These are phyloP conservation scores for Microdochium trichocladiopsis DNA, from an alignment of 2,329 filamentous ascomycete genomes.

Conservation along the genomic window DNA sequence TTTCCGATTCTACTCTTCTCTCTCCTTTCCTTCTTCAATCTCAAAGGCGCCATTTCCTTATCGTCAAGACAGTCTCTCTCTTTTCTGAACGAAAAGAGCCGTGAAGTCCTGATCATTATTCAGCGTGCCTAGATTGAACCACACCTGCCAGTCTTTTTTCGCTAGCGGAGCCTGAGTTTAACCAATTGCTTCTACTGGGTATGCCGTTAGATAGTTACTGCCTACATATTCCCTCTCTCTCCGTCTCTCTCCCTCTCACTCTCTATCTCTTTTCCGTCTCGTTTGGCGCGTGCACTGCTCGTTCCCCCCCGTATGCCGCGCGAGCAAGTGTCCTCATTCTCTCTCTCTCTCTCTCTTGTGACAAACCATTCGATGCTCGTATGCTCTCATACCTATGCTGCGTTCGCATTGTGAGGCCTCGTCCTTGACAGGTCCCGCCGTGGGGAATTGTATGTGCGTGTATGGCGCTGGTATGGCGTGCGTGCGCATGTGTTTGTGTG, in stretches of 20 bases:
- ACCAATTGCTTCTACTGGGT: slow-evolving; percentile 54
- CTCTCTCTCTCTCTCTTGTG: background rate
- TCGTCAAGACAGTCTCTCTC: slow-evolving; percentile 67
- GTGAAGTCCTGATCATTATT: slow-evolving; percentile 73
- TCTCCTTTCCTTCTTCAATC: slow-evolving; percentile 26
- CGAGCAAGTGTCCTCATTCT: background rate
- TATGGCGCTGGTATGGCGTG: too few species aligned
- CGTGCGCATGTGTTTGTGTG: too few species aligned
- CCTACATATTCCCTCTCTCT: slow-evolving; percentile 51
- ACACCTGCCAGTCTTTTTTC: slow-evolving; percentile 78
- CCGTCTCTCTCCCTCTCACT: slow-evolving; percentile 1
- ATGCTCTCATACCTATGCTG: too few species aligned
- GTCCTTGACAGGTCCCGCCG: too few species aligned
- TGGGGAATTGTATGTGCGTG: too few species aligned
- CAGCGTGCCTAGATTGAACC: slow-evolving; percentile 73
- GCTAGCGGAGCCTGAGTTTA: slow-evolving; percentile 96
- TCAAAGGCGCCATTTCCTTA: slow-evolving; percentile 80
- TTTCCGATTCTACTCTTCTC: slow-evolving; percentile 16
- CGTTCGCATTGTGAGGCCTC: too few species aligned
- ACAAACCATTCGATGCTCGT: too few species aligned
- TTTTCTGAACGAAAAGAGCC: slow-evolving; percentile 44
- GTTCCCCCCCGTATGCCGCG: too few species aligned
- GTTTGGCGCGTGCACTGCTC: background rate
- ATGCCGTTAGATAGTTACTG: slow-evolving; percentile 96
- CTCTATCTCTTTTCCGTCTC: background rate